Base-by-base conservation (phyloP, 1,284 basidiomycete genomes). In the Rhodotorula sp. region DNA sequence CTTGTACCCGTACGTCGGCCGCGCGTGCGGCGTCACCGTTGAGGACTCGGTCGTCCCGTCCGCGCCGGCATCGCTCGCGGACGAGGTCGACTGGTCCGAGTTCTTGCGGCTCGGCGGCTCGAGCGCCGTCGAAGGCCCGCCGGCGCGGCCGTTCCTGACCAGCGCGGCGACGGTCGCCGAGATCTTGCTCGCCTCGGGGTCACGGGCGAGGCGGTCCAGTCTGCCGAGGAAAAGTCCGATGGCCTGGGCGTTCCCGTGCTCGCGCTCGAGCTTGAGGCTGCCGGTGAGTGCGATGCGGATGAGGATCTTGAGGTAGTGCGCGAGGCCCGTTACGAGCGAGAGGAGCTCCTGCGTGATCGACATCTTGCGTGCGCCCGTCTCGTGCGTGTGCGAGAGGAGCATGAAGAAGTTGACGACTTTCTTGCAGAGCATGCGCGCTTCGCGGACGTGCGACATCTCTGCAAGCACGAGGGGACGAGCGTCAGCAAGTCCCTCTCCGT, bases 331-430 rank as follows among this genome's bases (percentile, higher is more conserved):
- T 68, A 99, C 96, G 61, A 99, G 89, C n/a, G 94, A 93, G 48
- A 99, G 88, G 15, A 99, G 85, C 79, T 99, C 96, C 82, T 97
- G 93, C 29, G 95, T 97, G 89, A 98, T 97, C 72, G 91, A 91
- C 89, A 94, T 92, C 78, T 92, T 85, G 67, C 90, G 88, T 19
- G 91, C 88, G 51, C 91, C 92, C 1, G 91, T 92, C 81, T 95
- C 92, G 83, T 96, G 94, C 25, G 93, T 94, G 81, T 97, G 94
- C n/a, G 94, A 96, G 60, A 99, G 85, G 58, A 98, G 85, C 13
- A 94, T 97, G 84, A 99, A 98, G 69, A 99, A 89, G 84, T 98
- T 97, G 80, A 99, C 97, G 8, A 96, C 97, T 84, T 98, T 98
- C 74, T 97, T 91, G 84, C 96, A 99, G 36, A 99, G 88, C 90